Conservation (phyloP, 1,284 basidiomycete genomes). For the Mycosarcoma maydis region DNA sequence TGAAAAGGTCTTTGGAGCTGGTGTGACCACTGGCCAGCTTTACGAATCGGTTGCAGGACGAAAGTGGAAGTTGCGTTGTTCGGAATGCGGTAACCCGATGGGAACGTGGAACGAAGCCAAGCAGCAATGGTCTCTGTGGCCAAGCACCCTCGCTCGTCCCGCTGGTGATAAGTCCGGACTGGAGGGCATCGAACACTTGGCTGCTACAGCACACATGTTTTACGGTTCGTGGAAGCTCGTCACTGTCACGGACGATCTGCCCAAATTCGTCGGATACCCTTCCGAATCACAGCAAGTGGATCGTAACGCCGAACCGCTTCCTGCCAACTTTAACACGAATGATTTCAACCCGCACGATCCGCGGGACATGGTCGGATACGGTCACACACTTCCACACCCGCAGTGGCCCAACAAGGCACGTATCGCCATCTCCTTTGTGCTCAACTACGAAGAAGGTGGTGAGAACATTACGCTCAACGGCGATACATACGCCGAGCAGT, state of each 20-base stretch:
- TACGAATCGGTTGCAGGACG: slow-evolving; percentile 48
- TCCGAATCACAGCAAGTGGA: slow-evolving; percentile 41
- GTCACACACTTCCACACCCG: slow-evolving; percentile 64
- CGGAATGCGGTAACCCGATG: slow-evolving; percentile 57
- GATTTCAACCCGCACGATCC: slow-evolving; percentile 47
- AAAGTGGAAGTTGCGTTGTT: slow-evolving; percentile 59
- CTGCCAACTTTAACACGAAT: slow-evolving; percentile 17
- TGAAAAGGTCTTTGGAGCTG: slow-evolving; percentile 14
- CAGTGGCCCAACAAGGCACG: slow-evolving; percentile 68
- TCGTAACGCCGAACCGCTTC: slow-evolving; percentile 20
- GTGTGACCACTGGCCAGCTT: slow-evolving; percentile 25
- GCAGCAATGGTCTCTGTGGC: slow-evolving; percentile 59
- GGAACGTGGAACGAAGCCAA: slow-evolving; percentile 54
- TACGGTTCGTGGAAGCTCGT: slow-evolving; percentile 40
- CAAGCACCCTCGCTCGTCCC: slow-evolving; percentile 41
- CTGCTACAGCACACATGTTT: slow-evolving; percentile 34
- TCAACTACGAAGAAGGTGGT: slow-evolving; percentile 69
- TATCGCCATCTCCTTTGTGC: slow-evolving; percentile 67
- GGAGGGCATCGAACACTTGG: slow-evolving; percentile 17
- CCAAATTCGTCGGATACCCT: slow-evolving; percentile 37
- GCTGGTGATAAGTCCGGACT: slow-evolving; percentile 21
- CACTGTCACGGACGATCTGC: slow-evolving; percentile 29
- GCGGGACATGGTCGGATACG: slow-evolving; percentile 66
- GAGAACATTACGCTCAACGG: slow-evolving; percentile 67
- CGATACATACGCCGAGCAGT: slow-evolving; percentile 58